Base-by-base conservation (phyloP, 306 rosid genomes). In the Vigna nakashimae region DNA sequence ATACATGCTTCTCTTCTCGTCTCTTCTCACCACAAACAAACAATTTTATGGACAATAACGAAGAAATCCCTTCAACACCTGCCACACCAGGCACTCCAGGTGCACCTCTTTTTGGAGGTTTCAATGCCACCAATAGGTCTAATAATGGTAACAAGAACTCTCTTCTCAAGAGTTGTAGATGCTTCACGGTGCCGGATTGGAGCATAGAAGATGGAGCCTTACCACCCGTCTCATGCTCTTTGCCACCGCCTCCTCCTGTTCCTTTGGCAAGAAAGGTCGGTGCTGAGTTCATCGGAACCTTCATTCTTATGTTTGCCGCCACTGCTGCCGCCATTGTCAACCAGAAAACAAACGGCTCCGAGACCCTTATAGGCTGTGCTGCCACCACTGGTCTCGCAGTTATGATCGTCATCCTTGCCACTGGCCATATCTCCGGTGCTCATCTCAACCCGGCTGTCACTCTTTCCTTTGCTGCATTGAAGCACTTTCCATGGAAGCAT, bases 381-480 rank as follows among this genome's bases (percentile, higher is more conserved):
- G 86, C 87, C 38, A 78, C 95, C 15, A 79, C 90, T 1, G 96
- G 98, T 18, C 93, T 95, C 0, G 90, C 98, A 0, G 98, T 89
- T 10, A 95, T 91, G 98, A 74, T 95, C 2, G 87, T 92, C 66
- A 89, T 92, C 76, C 78, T 89, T 24, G 85, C 98, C 40, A 95
- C 93, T 1, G 92, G 96, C 17, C 98, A 92, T 83, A 95, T 95
- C 83, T 95, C 97, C 2, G 97, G 98, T 16, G 98, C 97, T 78
- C 98, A 91, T 84, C 91, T 95, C 81, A 95, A 92, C 82, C 98
- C 96, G 1, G 90, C 96, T 2, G 77, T 92, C 79, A 95, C 98
- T 82, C 84, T 92, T 43, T 88, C 98, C 70, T 89, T 92, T 59
- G 98, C 98, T 84, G 97, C 98, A 14, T 73, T 95, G 0, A 95